Base-by-base conservation (phyloP, 352 stramenopile genomes). In the Discostella stelligera region DNA sequence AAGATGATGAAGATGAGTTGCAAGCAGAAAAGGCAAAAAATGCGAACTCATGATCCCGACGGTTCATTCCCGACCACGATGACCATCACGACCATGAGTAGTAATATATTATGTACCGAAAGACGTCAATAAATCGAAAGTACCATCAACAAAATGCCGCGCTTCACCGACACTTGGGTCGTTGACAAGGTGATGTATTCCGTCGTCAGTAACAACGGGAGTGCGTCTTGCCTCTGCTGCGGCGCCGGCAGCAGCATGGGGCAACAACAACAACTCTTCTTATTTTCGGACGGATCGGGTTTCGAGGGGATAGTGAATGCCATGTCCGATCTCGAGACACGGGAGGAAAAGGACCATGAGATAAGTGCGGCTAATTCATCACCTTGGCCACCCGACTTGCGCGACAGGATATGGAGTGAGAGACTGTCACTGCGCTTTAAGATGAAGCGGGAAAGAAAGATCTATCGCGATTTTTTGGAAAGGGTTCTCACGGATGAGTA, bases 171-270 rank as follows among this genome's bases (percentile, higher is more conserved):
- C 71, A 54, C 85, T 53, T 93, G 88, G 88, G 66, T 98, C 58
- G 91, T 98, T 44, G 95, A 98, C 83, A 91, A 93, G 50, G 96
- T 92, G 37, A 95, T 98, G 92, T 98, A 98, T 85, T 94, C 98
- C 73, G 97, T 97, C 79, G 89, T 97, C 46, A 95, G 95, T 74
- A 81, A 96, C 80, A 94, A 94, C 14, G 90, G 90, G 20, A 97
- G 95, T 63, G 95, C 91, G 25, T 44, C 37, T 14, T 44, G 37
- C 37, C 37, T 44, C 11, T 98, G 95, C 82, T 98, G 95, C 54
- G 93, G 93, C 3, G 94, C 97, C 61, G 11, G 11, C 11, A 14
- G 2, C 37, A 44, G 7, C 11, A 10, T n/a, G 37, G 4, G 37
- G 37, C 37, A 44, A 1, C 37, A 44, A 10, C 37, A 44, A 14